Base-by-base conservation (phyloP, 257 asterid genomes). In the Knoxia roxburghii region DNA sequence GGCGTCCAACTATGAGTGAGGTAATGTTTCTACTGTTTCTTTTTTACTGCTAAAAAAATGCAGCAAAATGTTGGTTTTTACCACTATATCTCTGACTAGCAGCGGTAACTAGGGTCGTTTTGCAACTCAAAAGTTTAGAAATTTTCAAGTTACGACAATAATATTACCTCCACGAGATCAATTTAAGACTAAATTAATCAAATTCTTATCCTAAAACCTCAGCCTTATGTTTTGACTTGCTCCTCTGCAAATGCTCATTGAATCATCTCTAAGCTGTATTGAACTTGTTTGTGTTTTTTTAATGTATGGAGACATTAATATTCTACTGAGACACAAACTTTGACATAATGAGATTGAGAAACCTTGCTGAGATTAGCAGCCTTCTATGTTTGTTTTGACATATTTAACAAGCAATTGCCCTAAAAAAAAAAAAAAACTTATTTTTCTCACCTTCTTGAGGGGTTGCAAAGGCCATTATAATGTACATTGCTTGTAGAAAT, bases 1-100 rank as follows among this genome's bases (percentile, higher is more conserved):
- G 96, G 95, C 96, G 99, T 60, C 99, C 99, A 1, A 79, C 87
- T 1, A 93, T 93, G 86, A 90, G 86, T 70, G 97, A 90, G 97
- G 99, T 90, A 65, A 17, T 4, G 20, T 20, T 9, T 58, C 3
- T 5, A 3, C 10, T 29, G 4, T 39, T 33, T 39, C 52, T n/a
- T 17, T 20, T 35, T 60, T 2, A 33, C 65, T 35, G 65, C 65
- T n/a, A 59, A 58, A 37, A 37, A 37, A 37, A 37, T 37, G 9
- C 41, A 37, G 41, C 41, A 37, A n/a, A n/a, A n/a, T n/a, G n/a
- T n/a, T n/a, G n/a, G n/a, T n/a, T n/a, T n/a, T n/a, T n/a, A n/a
- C n/a, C n/a, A n/a, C n/a, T n/a, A n/a, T n/a, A n/a, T n/a, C n/a
- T n/a, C n/a, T n/a, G n/a, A n/a, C n/a, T n/a, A n/a, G n/a, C n/a